Conservation (phyloP, 2,329 filamentous ascomycete genomes). For the Trichoderma hamatum region DNA sequence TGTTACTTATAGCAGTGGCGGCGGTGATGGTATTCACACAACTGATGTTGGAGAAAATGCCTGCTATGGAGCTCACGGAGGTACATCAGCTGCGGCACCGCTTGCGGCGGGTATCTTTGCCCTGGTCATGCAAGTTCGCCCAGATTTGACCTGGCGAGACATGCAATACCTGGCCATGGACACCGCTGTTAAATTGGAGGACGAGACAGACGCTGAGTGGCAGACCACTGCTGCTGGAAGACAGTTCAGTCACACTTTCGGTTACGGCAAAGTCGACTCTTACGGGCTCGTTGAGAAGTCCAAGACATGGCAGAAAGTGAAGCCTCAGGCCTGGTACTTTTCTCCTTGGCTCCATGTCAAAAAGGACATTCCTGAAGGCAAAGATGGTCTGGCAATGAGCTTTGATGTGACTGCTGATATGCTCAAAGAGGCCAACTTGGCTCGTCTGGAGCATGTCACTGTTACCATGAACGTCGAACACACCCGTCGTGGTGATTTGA, state of each 20-base stretch:
- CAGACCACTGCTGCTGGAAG: slow-evolving; percentile 78
- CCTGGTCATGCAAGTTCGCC: slow-evolving; percentile 79
- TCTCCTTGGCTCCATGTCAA: slow-evolving; percentile 94
- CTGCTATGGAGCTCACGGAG: slow-evolving; percentile 83
- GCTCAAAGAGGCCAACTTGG: slow-evolving; percentile 80
- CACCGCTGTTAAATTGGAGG: slow-evolving; percentile 76
- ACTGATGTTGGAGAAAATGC: slow-evolving; percentile 86
- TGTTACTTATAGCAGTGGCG: slow-evolving; percentile 94
- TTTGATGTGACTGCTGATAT: slow-evolving; percentile 83
- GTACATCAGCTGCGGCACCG: slow-evolving; percentile 93
- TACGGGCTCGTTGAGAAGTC: slow-evolving; percentile 83
- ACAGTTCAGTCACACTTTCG: slow-evolving; percentile 91
- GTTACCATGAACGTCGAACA: slow-evolving; percentile 97
- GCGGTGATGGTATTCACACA: slow-evolving; percentile 88
- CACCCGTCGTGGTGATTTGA: slow-evolving; percentile 83
- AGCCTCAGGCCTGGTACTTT: slow-evolving; percentile 93
- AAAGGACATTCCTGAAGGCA: slow-evolving; percentile 80
- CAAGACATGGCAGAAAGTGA: slow-evolving; percentile 83
- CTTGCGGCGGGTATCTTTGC: slow-evolving; percentile 91
- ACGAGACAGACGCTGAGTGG: slow-evolving; percentile 72
- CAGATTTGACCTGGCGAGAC: slow-evolving; percentile 90
- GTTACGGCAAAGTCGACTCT: slow-evolving; percentile 93
- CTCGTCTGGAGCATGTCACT: slow-evolving; percentile 89
- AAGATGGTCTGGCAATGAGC: slow-evolving; percentile 74
- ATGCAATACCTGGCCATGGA: slow-evolving; percentile 88